phyloP scores from a whole-genome alignment of 164 flowering plant species.

The Taxillus chinensis region DNA sequence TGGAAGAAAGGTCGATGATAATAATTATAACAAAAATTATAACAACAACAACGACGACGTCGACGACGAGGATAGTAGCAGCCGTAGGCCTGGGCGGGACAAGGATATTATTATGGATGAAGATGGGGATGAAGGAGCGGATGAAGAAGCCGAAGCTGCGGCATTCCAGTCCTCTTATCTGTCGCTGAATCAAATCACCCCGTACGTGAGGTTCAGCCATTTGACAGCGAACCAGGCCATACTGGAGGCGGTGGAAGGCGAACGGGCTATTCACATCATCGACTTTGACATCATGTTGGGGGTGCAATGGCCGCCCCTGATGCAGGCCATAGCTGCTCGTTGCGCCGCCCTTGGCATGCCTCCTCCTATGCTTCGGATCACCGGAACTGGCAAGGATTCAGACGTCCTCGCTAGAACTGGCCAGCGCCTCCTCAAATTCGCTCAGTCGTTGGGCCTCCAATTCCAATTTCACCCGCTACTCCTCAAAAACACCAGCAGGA shows the following conservation, averaged over 20 bases:
- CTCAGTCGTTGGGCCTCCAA: slow-evolving; percentile 60
- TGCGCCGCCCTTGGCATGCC: slow-evolving; percentile 13
- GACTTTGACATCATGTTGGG: slow-evolving; percentile 93
- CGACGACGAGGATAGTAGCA: too few relatives aligned
- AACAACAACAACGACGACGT: background rate
- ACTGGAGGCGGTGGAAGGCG: slow-evolving; percentile 61
- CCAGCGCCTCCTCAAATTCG: slow-evolving; percentile 64
- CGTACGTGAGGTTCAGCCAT: slow-evolving; percentile 77
- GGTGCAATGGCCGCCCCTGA: slow-evolving; percentile 86
- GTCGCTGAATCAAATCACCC: slow-evolving; percentile 73
- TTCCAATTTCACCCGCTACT: slow-evolving; percentile 70
- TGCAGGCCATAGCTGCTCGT: slow-evolving; percentile 69
- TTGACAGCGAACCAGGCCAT: slow-evolving; percentile 95
- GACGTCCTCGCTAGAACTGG: slow-evolving; percentile 55
- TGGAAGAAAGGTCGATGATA: background rate
- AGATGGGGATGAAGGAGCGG: background rate
- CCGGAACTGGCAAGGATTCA: slow-evolving; percentile 60
- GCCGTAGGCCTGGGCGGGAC: too few relatives aligned
- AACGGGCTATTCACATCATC: slow-evolving; percentile 51
- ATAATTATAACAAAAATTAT: background rate
- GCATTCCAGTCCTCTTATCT: slow-evolving; percentile 50
- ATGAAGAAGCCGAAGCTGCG: slow-evolving; percentile 1
- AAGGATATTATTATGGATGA: too few relatives aligned
- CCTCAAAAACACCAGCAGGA: slow-evolving; percentile 7
- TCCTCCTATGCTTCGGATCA: slow-evolving; percentile 61